phyloP scores from a whole-genome alignment of 768 basidiomycete genomes.

The Pholiota molesta region DNA sequence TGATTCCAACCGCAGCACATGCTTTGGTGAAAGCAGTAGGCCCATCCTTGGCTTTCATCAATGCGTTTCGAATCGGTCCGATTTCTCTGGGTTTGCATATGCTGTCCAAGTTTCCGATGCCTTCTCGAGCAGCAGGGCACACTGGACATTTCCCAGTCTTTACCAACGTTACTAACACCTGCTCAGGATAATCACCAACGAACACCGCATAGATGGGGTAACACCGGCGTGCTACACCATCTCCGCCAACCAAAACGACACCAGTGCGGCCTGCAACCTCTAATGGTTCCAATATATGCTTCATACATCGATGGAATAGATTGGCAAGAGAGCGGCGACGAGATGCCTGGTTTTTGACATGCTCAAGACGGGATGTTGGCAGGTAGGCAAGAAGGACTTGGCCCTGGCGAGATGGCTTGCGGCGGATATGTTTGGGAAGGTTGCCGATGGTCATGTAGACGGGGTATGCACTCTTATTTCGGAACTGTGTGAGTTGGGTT shows the following conservation, averaged over 20 bases:
- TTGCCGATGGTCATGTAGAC: constrained; percentile 9
- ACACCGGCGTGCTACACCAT: neutral
- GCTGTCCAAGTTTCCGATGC: neutral
- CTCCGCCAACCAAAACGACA: neutral
- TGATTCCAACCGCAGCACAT: constrained; percentile 11
- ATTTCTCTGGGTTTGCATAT: neutral
- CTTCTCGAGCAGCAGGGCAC: neutral
- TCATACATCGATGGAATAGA: neutral
- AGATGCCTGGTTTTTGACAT: neutral
- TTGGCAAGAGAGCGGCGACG: neutral
- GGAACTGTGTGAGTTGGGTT: neutral
- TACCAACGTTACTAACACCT: neutral
- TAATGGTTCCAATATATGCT: neutral
- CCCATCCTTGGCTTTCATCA: neutral
- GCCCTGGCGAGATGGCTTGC: neutral
- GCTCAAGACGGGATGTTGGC: neutral
- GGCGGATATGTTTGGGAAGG: constrained; percentile 1
- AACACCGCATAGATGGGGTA: neutral
- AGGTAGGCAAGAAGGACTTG: constrained; percentile 3
- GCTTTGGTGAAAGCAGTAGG: neutral
- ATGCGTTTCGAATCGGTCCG: too few relatives aligned
- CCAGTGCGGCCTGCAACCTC: neutral
- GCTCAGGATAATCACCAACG: constrained; percentile 4
- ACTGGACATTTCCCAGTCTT: neutral
- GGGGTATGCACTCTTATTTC: constrained; percentile 4